phyloP scores from a whole-genome alignment of 768 basidiomycete genomes.

The Pleurotus citrinopileatus region DNA sequence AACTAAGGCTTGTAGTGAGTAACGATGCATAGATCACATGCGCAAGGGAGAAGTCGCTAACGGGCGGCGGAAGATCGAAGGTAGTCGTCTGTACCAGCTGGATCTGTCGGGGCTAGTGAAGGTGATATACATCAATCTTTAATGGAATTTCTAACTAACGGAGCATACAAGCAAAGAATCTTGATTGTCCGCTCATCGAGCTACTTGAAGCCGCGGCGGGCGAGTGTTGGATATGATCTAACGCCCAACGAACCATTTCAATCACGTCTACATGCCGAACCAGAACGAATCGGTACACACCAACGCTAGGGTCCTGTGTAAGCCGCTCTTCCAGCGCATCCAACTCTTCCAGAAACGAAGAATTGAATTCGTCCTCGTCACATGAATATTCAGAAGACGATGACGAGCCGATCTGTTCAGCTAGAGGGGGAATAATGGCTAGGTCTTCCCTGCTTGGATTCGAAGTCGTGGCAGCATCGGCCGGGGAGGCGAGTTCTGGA shows the following conservation, averaged over 20 bases:
- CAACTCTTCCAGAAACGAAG: slow-evolving; percentile 37
- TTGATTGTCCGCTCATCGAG: background rate
- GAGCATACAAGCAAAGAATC: background rate
- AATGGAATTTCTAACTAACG: background rate
- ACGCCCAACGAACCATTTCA: background rate
- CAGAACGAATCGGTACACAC: background rate
- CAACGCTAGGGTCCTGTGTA: slow-evolving; percentile 8
- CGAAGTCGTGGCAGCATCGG: background rate
- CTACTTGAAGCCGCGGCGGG: background rate
- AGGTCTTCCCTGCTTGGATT: too few species aligned
- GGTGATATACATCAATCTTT: background rate
- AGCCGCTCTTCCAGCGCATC: slow-evolving; percentile 43
- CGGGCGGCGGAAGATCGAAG: background rate
- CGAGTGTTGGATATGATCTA: background rate
- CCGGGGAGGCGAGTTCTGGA: slow-evolving; percentile 1
- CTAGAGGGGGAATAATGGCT: slow-evolving; percentile 14
- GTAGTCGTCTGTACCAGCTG: background rate
- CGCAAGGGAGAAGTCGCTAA: background rate
- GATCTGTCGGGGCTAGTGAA: background rate
- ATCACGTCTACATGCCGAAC: too few species aligned
- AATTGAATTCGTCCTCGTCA: slow-evolving; percentile 30
- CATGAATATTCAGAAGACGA: slow-evolving; percentile 21
- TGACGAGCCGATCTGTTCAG: slow-evolving; percentile 13
- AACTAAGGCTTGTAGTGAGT: background rate
- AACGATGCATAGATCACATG: background rate